These are phyloP conservation scores for Entomortierella parvispora DNA, from an alignment of 192 early-diverging fungal species.

Conservation along the genomic window DNA sequence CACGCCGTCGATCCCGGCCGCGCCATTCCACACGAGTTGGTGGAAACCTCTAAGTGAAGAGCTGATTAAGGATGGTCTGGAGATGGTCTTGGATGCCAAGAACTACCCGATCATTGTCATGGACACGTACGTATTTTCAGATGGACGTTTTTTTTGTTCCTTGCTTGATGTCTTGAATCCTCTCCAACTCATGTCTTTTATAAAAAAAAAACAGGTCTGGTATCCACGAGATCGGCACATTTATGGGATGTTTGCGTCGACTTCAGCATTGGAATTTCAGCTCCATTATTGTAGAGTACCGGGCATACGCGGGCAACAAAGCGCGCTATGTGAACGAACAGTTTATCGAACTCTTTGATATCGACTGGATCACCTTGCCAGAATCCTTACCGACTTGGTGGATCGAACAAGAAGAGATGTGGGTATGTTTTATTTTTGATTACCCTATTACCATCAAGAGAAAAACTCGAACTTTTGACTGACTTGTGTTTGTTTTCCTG, in stretches of 20 bases:
- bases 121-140: conserved; percentile 82
- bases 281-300: conserved; percentile 96
- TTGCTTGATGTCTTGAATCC: background rate
- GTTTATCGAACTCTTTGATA: conserved; percentile 96
- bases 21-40: conserved; percentile 50
- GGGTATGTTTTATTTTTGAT: conserved; percentile 53
- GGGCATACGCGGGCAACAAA: conserved; percentile 91
- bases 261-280: conserved; percentile 98
- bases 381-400: conserved; percentile 83
- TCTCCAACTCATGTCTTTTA: background rate
- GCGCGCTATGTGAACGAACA: conserved; percentile 89
- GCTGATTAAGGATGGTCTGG: conserved; percentile 93
- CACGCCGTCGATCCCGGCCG: conserved; percentile 39
- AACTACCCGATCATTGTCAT: conserved; percentile 91
- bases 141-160: no score
- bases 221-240: conserved; percentile 91
- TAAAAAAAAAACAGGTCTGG: conserved; percentile 69
- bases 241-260: conserved; percentile 93
- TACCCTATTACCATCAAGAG: no score
- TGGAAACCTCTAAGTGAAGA: conserved; percentile 97
- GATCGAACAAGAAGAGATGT: conserved; percentile 71
- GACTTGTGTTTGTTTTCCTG: background rate
- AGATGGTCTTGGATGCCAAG: conserved; percentile 80
- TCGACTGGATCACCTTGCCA: conserved; percentile 90
- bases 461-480: background rate